Conservation (phyloP, 129 eudicot genomes). For the Ambrosia artemisiifolia region DNA sequence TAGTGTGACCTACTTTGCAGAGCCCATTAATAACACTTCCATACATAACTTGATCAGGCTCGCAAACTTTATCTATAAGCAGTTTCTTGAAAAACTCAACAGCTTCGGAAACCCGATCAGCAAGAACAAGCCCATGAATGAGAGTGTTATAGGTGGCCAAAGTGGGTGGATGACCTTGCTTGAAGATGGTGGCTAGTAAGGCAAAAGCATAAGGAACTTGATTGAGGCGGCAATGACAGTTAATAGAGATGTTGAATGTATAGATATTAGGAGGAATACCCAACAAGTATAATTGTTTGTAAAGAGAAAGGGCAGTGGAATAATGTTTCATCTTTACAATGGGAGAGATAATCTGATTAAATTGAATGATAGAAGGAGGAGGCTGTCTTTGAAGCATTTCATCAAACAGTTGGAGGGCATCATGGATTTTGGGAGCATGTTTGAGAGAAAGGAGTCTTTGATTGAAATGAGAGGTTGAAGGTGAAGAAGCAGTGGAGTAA, state of each 20-base stretch:
- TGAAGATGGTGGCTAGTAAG: slow-evolving; percentile 35
- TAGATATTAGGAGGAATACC: slow-evolving; percentile 18
- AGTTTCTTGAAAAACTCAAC: slow-evolving; percentile 33
- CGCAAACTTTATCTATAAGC: slow-evolving; percentile 17
- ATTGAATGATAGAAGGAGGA: slow-evolving; percentile 30
- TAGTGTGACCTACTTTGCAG: slow-evolving; percentile 31
- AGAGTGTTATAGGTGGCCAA: slow-evolving; percentile 33
- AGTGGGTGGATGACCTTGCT: slow-evolving; percentile 38
- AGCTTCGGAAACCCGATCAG: slow-evolving; percentile 29
- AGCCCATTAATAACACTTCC: slow-evolving; percentile 38
- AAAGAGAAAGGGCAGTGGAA: slow-evolving; percentile 23
- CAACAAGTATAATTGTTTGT: slow-evolving; percentile 10
- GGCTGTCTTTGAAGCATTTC: slow-evolving; percentile 38
- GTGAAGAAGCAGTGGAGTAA: too few species aligned
- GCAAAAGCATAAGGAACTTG: slow-evolving; percentile 35
- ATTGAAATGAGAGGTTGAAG: too few species aligned
- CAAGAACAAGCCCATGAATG: slow-evolving; percentile 32
- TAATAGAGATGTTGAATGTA: slow-evolving; percentile 30
- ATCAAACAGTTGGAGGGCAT: slow-evolving; percentile 41
- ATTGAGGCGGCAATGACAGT: slow-evolving; percentile 34
- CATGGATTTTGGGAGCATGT: slow-evolving; percentile 15
- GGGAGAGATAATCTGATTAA: slow-evolving; percentile 16
- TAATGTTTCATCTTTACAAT: slow-evolving; percentile 38
- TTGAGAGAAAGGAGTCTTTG: neutral
- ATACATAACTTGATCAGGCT: slow-evolving; percentile 26